Evolutionary conservation across 495 filamentous ascomycete genomes (phyloP).

Genomic region (Chaetomidium leptoderma): DNA sequence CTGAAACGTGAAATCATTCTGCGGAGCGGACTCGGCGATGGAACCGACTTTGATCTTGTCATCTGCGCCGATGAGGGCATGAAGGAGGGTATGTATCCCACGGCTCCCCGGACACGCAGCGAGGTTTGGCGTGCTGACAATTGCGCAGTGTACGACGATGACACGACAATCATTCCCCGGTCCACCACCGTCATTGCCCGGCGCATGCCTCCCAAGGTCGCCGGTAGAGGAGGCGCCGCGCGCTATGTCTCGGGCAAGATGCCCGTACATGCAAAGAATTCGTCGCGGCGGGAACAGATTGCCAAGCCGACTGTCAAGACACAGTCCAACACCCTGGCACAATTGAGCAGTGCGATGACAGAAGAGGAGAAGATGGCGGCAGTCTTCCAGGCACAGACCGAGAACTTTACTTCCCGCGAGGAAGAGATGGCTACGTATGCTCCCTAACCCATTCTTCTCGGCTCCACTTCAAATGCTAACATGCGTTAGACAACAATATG

Average conservation of each 20-base stretch:
- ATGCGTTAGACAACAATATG: constrained; percentile 46
- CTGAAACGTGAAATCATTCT: constrained; percentile 97
- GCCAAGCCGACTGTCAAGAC: constrained; percentile 52
- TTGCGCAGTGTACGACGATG: constrained; percentile 83
- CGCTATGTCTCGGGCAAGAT: constrained; percentile 97
- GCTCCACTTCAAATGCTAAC: constrained; percentile 36
- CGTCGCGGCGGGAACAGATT: constrained; percentile 60
- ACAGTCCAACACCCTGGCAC: constrained; percentile 52
- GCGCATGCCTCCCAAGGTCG: constrained; percentile 74
- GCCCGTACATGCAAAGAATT: constrained; percentile 81
- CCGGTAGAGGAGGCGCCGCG: constrained; percentile 80
- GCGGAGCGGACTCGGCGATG: constrained; percentile 87
- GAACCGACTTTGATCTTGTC: constrained; percentile 91
- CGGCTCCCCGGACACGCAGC: neutral
- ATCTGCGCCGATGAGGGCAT: constrained; percentile 82
- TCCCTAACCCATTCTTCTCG: neutral
- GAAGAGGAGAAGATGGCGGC: constrained; percentile 90
- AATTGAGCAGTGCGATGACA: constrained; percentile 67
- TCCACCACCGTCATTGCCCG: constrained; percentile 90
- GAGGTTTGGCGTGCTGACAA: constrained; percentile 23
- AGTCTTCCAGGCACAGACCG: constrained; percentile 77
- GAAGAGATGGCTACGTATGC: constrained; percentile 90
- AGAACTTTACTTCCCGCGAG: constrained; percentile 83
- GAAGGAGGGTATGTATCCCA: constrained; percentile 69
- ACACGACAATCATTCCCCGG: constrained; percentile 89